These are phyloP conservation scores for Sequoia sempervirens DNA, from an alignment of 75 land plant genomes.

Conservation along the genomic window DNA sequence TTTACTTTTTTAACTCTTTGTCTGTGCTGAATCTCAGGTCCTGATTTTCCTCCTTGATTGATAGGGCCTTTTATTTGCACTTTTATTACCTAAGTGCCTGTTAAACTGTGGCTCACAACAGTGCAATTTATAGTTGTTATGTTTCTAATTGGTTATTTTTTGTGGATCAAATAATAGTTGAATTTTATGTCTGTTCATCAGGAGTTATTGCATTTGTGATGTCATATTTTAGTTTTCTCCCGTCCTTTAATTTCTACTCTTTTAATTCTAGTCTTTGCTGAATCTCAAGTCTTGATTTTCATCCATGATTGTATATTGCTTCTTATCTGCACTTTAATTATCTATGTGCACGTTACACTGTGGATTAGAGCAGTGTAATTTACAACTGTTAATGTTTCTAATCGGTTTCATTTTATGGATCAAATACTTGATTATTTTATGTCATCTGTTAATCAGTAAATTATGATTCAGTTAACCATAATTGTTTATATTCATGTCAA, in stretches of 20 bases:
- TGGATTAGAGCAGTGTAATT: background rate
- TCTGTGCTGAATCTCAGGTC: background rate
- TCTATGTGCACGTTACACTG: background rate
- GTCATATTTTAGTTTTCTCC: slow-evolving; percentile 81
- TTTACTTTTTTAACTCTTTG: background rate
- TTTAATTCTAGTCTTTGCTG: background rate
- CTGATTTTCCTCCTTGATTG: background rate
- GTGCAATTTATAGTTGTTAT: background rate
- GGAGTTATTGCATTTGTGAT: slow-evolving; percentile 98
- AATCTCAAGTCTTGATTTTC: background rate
- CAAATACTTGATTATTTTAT: background rate
- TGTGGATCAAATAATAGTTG: background rate
- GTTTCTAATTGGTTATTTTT: background rate
- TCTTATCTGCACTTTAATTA: background rate
- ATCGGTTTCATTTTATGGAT: background rate
- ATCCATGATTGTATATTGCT: background rate
- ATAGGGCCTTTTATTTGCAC: background rate
- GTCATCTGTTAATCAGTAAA: background rate
- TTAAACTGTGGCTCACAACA: background rate
- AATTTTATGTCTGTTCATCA: too few species aligned
- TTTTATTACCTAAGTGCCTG: background rate
- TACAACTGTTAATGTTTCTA: background rate
- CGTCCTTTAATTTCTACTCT: background rate
- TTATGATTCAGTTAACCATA: background rate
- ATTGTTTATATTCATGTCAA: background rate